Conservation (phyloP, 768 basidiomycete species). For the Amanita thiersii region DNA sequence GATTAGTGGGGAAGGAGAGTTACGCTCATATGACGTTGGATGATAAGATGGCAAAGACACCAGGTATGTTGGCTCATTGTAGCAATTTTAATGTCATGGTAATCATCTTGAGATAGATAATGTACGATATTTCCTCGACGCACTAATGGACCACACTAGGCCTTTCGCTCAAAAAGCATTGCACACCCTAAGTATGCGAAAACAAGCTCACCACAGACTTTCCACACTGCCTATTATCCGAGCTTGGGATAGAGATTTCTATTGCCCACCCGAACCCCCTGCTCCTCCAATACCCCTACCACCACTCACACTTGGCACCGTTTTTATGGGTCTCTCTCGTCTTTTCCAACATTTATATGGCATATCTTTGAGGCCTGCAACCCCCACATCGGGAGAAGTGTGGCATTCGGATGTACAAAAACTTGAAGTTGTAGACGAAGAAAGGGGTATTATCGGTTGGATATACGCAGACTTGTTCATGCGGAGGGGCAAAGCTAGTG, state of each 20-base stretch:
- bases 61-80: conserved; percentile 41
- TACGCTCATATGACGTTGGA: conserved; percentile 82
- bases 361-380: conserved; percentile 66
- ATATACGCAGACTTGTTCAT: conserved; percentile 92
- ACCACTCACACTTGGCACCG: conserved; percentile 79
- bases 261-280: conserved; percentile 73
- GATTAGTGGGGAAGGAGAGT: conserved; percentile 75
- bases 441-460: conserved; percentile 82
- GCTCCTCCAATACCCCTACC: conserved; percentile 68
- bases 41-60: conserved; percentile 97
- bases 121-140: conserved; percentile 77
- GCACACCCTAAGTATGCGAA: conserved; percentile 53
- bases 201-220: conserved; percentile 64
- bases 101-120: conserved; percentile 44
- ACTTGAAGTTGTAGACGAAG: conserved; percentile 88
- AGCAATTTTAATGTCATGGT: not conserved
- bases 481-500: conserved; percentile 75
- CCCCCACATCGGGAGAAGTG: conserved; percentile 67
- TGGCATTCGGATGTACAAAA: conserved; percentile 90
- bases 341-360: conserved; percentile 87
- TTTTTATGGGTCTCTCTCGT: conserved; percentile 86
- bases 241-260: conserved; percentile 97
- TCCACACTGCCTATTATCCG: conserved; percentile 59
- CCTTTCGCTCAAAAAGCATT: conserved; percentile 74
- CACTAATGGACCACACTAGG: conserved; percentile 72